phyloP scores from a whole-genome alignment of 441 rosid genomes.

The Eutrema salsugineum region DNA sequence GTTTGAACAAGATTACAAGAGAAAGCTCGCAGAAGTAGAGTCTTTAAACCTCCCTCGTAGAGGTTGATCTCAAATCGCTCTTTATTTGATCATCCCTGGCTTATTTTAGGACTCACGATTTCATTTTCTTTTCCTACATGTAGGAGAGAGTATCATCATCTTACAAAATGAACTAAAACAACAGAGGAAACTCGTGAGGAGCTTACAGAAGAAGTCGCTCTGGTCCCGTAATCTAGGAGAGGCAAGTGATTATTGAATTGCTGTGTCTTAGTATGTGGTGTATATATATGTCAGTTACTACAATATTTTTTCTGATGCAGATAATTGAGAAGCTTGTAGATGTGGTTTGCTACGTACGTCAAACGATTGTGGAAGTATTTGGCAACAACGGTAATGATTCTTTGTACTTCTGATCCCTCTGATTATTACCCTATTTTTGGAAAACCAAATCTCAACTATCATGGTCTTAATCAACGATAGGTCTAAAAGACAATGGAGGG shows the following conservation, averaged over 20 bases:
- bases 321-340: slow-evolving; percentile 82
- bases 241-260: slow-evolving; percentile 37
- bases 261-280: neutral
- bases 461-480: slow-evolving; percentile 35
- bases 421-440: neutral
- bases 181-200: slow-evolving; percentile 66
- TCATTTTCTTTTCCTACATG: slow-evolving; percentile 28
- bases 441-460: neutral
- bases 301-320: slow-evolving; percentile 41
- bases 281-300: neutral
- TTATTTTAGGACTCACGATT: neutral
- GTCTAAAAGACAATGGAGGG: slow-evolving; percentile 27
- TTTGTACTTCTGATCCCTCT: neutral
- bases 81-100: neutral
- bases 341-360: slow-evolving; percentile 66
- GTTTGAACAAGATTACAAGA: slow-evolving; percentile 71
- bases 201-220: slow-evolving; percentile 66
- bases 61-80: slow-evolving; percentile 51
- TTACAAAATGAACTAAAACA: slow-evolving; percentile 69
- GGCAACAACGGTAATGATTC: slow-evolving; percentile 44
- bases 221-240: slow-evolving; percentile 75
- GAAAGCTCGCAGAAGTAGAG: slow-evolving; percentile 61
- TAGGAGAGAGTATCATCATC: slow-evolving; percentile 64
- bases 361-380: slow-evolving; percentile 74
- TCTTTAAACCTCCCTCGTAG: slow-evolving; percentile 65